Evolutionary conservation across 257 asterid genomes (phyloP).

Genomic region (Ligustrum vulgare): DNA sequence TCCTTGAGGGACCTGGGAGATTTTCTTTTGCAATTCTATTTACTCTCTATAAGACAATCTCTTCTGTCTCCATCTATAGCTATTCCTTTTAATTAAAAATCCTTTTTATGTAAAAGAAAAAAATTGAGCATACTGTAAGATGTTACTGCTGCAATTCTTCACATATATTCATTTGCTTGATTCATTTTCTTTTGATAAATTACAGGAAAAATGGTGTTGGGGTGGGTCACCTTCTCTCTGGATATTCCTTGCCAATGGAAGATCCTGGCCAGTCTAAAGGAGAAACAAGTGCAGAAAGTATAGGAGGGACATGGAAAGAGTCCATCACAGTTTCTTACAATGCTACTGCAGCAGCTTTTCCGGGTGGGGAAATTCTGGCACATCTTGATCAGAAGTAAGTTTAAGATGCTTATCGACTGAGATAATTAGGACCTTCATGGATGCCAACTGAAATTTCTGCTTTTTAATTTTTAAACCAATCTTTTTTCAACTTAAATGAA

Average conservation of each 20-base stretch:
- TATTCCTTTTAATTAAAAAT: neutral
- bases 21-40: neutral
- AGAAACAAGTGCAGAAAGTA: constrained; percentile 39
- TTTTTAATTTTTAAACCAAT: neutral
- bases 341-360: constrained; percentile 80
- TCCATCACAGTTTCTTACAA: constrained; percentile 78
- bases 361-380: constrained; percentile 80
- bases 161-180: neutral
- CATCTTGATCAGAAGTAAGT: constrained; percentile 97
- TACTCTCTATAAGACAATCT: neutral
- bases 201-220: constrained; percentile 69
- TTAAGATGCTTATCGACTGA: neutral
- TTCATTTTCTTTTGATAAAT: constrained; percentile 13
- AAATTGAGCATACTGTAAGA: too few relatives aligned
- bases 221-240: constrained; percentile 95
- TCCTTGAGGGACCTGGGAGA: neutral
- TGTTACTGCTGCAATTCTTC: neutral
- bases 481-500: neutral
- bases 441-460: neutral
- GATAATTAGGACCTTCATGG: neutral
- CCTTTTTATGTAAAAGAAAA: neutral
- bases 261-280: constrained; percentile 74
- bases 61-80: neutral
- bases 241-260: constrained; percentile 93
- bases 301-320: constrained; percentile 91